Conservation (phyloP, 176 grass and related monocot genomes). For the Aegilops sharonensis region DNA sequence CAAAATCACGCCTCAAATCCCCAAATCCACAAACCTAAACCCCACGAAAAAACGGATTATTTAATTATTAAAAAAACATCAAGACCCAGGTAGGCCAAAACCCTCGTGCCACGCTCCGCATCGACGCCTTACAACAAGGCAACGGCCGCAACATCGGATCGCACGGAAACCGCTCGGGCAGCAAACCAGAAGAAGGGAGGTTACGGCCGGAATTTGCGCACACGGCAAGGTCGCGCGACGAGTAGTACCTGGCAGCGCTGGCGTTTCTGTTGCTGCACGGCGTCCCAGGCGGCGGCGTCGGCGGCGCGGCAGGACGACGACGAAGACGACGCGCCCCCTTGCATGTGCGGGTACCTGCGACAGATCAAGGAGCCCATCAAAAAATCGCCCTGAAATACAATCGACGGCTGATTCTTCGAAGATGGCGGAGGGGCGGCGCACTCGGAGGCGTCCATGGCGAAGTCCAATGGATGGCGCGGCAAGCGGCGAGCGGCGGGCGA, state of each 20-base stretch:
- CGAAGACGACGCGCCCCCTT: conserved; percentile 23
- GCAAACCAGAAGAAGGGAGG: not conserved
- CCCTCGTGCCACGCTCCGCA: not conserved
- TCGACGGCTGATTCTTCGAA: not conserved
- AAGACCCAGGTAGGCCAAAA: not conserved
- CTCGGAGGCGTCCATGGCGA: conserved; percentile 36
- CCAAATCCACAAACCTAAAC: not conserved
- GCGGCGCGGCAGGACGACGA: conserved; percentile 44
- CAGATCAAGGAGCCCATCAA: not conserved
- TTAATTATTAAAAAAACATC: not conserved
- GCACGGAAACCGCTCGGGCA: not conserved
- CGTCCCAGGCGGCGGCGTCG: conserved; percentile 34
- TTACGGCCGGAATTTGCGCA: not conserved
- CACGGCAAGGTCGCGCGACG: not conserved
- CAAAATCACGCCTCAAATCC: not conserved
- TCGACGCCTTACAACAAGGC: not conserved
- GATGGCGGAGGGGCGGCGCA: not conserved
- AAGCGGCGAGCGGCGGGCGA: not conserved
- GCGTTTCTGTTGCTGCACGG: conserved; percentile 48
- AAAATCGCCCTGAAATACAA: not conserved
- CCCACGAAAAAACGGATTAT: not conserved
- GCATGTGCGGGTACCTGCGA: conserved; percentile 28
- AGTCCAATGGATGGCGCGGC: conserved; percentile 12
- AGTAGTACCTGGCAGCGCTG: conserved; percentile 55
- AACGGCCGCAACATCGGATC: not conserved